Base-by-base conservation (phyloP, 108 stramenopile genomes). In the Fistulifera pelliculosa region DNA sequence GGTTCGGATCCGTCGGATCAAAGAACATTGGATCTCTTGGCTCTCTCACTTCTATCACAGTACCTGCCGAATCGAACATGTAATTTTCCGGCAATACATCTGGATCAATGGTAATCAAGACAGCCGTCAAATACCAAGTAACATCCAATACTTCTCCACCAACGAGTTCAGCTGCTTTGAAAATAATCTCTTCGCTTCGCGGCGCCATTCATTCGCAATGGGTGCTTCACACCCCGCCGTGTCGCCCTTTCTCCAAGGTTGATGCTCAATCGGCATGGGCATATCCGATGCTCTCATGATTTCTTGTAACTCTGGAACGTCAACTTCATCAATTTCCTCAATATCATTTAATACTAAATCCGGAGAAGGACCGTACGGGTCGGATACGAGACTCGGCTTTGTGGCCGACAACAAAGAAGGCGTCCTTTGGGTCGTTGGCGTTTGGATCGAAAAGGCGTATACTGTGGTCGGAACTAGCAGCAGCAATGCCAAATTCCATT, bases 221-320 rank as follows among this genome's bases (percentile, higher is more conserved):
- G 90, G 85, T 63, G 82, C 85, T 43, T 86, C 80, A 39, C 90
- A 91, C 6, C 90, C 90, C 23, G 73, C 70, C 16, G 79, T 81
- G 14, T 73, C 64, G 0, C 90, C 90, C 27, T 81, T 68, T 27
- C 90, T 75, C 90, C 90, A 91, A 21, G 85, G 85, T 58, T 91
- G 90, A 49, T 83, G 71, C 1, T 80, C 75, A 47, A 91, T 71
- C 26, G 83, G 84, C 45, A 71, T 69, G 47, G 74, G 73, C 15
- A 80, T 17, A 27, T 67, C 52, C 18, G 60, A 49, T 17, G 64
- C 57, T n/a, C 44, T 56, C 27, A 48, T 17, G 1, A 56, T 24
- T 49, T 76, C 74, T 0, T 53, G 61, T 43, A 76, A 21, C 39
- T 62, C 65, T 43, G 62, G 58, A 23, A 59, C 26, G 17, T 56